phyloP scores from a whole-genome alignment of 345 rosid species.

The Aquilaria yunnanensis region DNA sequence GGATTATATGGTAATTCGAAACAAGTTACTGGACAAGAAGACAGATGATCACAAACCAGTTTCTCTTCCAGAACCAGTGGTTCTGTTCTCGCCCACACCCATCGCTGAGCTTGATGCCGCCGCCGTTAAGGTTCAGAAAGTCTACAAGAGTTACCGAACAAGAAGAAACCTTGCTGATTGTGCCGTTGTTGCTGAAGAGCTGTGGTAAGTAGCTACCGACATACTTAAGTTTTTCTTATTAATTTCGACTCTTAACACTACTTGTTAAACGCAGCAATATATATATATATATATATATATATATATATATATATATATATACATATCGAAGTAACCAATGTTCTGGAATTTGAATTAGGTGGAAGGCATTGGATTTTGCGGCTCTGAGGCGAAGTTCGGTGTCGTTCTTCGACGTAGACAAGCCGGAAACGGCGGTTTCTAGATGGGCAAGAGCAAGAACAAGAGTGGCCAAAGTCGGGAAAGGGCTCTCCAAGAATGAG shows the following conservation, averaged over 20 bases:
- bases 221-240: too few relatives aligned
- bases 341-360: conserved; percentile 17
- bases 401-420: conserved; percentile 25
- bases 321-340: neutral
- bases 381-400: conserved; percentile 27
- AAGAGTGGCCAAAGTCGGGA: conserved; percentile 41
- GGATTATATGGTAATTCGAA: conserved; percentile 14
- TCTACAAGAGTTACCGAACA: conserved; percentile 35
- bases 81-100: too few relatives aligned
- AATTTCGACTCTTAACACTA: neutral
- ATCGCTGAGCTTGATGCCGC: too few relatives aligned
- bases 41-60: neutral
- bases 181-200: neutral
- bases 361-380: conserved; percentile 25
- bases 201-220: too few relatives aligned
- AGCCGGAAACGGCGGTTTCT: conserved; percentile 32
- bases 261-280: neutral
- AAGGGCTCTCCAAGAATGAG: conserved; percentile 40
- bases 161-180: conserved; percentile 16
- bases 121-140: conserved; percentile 25
- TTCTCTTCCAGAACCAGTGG: neutral
- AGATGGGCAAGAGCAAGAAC: conserved; percentile 41
- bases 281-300: neutral
- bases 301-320: neutral
- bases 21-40: conserved; percentile 9